Evolutionary conservation across 208 protist species (phyloP).

Genomic region (Wallacemonas collosoma): DNA sequence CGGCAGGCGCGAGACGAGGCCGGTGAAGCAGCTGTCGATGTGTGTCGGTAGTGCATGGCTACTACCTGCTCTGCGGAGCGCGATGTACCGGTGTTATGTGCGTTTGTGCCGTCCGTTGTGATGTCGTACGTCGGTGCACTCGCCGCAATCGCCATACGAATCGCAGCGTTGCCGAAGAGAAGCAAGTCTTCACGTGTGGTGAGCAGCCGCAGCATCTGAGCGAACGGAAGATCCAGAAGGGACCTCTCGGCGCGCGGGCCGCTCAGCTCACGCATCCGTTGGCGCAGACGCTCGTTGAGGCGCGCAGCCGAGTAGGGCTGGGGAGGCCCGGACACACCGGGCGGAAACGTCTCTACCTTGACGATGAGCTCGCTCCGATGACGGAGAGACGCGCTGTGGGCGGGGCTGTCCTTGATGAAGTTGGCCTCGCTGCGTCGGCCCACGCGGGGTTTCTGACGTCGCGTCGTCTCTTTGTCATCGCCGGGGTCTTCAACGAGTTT

Average conservation of each 20-base stretch:
- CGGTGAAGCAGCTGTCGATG: not conserved
- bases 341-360: not conserved
- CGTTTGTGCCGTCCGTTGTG: not conserved
- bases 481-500: slow-evolving; percentile 23
- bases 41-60: not conserved
- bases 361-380: not conserved
- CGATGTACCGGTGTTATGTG: not conserved
- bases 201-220: slow-evolving; percentile 6
- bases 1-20: slow-evolving; percentile 32
- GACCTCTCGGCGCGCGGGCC: not conserved
- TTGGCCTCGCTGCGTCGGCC: slow-evolving; percentile 37
- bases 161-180: slow-evolving; percentile 5
- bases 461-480: slow-evolving; percentile 16
- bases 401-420: slow-evolving; percentile 24
- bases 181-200: slow-evolving; percentile 3
- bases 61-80: slow-evolving; percentile 2
- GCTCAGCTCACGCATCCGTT: not conserved
- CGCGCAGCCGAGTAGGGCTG: slow-evolving; percentile 9
- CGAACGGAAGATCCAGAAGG: not conserved
- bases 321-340: not conserved
- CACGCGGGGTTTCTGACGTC: slow-evolving; percentile 45
- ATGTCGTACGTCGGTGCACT: slow-evolving; percentile 1
- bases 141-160: not conserved
- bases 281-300: not conserved
- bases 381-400: not conserved